Base-by-base conservation (phyloP, 1,284 basidiomycete species). In the Moniliophthora roreri region DNA sequence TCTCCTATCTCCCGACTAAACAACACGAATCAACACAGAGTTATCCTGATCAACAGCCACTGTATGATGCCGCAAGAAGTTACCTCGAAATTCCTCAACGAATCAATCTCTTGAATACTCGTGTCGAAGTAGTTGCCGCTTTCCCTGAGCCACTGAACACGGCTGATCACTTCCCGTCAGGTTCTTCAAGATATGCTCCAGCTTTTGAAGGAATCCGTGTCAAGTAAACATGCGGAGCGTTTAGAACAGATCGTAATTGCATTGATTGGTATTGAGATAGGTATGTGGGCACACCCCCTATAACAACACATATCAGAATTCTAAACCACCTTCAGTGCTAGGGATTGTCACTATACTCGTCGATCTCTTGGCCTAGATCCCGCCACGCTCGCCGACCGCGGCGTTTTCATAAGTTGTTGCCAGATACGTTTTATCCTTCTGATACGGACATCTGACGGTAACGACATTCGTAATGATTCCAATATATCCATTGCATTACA, bases 141-240 rank as follows among this genome's bases (percentile, higher is more conserved):
- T 53, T 40, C 36, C 34, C 49, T 32, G 24, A 24, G 24, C 15
- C 28, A 10, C 16, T 2, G 23, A n/a, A 28, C 44, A 32, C 13
- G 23, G 32, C 37, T 41, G 37, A 45, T 48, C 16, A 50, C 28
- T 15, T 50, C 32, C 53, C 20, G 32, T 47, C 60, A 93, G 90
- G 90, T 98, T 54, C 74, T 98, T 37, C 95, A 98, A 78, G 95
- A 98, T 68, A 97, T 98, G 92, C 82, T 98, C 8, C 91, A 95
- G 68, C 80, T 98, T 50, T 77, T 98, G 47, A 98, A 98, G 72
- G 95, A 98, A 71, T 91, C 91, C 8, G 95, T 97, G 34, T 93
- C 93, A 20, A 93, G 87, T 58, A 84, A 86, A 62, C 95, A 98
- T 63, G 87, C 92, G 1, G 95, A 98, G 70, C 84, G 93, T 37